These are phyloP conservation scores for Lactarius tabidus DNA, from an alignment of 768 basidiomycete genomes.

Conservation along the genomic window DNA sequence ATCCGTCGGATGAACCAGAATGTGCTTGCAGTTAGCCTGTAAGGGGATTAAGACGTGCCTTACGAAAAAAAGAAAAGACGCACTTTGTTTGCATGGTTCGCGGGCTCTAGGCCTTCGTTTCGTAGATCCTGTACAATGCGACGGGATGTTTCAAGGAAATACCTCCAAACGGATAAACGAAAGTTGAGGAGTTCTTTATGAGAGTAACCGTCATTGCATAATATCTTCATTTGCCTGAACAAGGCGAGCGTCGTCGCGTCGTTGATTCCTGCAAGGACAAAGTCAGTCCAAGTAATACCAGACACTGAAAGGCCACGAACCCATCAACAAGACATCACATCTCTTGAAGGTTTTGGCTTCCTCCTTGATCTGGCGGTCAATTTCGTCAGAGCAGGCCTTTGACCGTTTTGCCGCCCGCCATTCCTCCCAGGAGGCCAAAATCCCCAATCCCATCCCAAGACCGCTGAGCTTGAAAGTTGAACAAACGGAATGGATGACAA, in stretches of 20 bases:
- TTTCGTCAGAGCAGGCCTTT: no score
- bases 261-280: conserved; percentile 7
- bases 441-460: no score
- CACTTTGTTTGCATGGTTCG: not conserved
- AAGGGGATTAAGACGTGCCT: no score
- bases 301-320: no score
- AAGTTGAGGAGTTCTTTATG: not conserved
- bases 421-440: no score
- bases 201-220: conserved; percentile 43
- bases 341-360: no score
- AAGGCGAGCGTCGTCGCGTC: conserved; percentile 1
- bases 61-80: not conserved
- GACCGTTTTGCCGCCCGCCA: no score
- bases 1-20: conserved; percentile 1
- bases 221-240: conserved; percentile 5
- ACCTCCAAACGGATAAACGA: conserved; percentile 7
- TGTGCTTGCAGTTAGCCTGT: conserved; percentile 4
- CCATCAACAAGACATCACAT: no score
- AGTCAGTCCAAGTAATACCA: no score
- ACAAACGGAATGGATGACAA: no score
- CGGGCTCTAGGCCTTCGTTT: not conserved
- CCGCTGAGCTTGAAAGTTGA: no score
- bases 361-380: no score
- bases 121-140: not conserved
- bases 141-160: conserved; percentile 6